These are phyloP conservation scores for Kwoniella sp. DNA, from an alignment of 768 basidiomycete genomes.

Conservation along the genomic window DNA sequence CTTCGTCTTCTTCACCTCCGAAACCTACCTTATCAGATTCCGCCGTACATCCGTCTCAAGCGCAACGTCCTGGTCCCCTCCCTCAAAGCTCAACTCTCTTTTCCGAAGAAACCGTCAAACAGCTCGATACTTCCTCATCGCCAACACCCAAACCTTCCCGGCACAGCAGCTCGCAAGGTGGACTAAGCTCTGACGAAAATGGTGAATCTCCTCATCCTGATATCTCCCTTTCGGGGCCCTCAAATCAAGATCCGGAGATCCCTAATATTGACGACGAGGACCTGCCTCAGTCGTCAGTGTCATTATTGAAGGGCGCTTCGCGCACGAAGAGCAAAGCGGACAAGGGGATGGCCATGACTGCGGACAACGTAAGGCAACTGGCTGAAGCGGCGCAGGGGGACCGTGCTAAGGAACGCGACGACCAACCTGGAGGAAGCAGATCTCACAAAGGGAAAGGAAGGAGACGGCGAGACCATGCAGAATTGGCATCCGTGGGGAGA, in stretches of 20 bases:
- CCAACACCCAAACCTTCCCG: not conserved
- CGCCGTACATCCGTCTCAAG: not conserved
- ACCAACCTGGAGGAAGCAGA: not conserved
- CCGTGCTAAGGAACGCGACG: constrained; percentile 11
- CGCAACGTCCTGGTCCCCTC: not conserved
- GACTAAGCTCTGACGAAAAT: constrained; percentile 4
- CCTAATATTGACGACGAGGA: constrained; percentile 28
- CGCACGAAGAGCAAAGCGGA: not conserved
- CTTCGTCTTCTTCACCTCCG: not conserved
- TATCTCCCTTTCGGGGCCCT: constrained; percentile 31
- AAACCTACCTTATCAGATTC: not conserved
- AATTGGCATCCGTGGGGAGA: constrained; percentile 19
- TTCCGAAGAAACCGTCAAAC: not conserved
- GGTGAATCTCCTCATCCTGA: constrained; percentile 4
- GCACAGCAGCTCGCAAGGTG: not conserved
- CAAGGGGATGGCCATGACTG: constrained; percentile 13
- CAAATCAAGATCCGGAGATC: constrained; percentile 46
- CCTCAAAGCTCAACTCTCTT: not conserved
- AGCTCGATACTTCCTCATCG: not conserved
- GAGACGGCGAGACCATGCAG: constrained; percentile 18
- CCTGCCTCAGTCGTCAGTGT: not conserved
- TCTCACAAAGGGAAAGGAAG: constrained; percentile 8
- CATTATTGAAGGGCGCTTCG: not conserved
- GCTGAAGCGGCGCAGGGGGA: constrained; percentile 15
- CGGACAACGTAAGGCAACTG: constrained; percentile 27